phyloP scores from a whole-genome alignment of 257 asterid species.

The Scutellaria galericulata region DNA sequence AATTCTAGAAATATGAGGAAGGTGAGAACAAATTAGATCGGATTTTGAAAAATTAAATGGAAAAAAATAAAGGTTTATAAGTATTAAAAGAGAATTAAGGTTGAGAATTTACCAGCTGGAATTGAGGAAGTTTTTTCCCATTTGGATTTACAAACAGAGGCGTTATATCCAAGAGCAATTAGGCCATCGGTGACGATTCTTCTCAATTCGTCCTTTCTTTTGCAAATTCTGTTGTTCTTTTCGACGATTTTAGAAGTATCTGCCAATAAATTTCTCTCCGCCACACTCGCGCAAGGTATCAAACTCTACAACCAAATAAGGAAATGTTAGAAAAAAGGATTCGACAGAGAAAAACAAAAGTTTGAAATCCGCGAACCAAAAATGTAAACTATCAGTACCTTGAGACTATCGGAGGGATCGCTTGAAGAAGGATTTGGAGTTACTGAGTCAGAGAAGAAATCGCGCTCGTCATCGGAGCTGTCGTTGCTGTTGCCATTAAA shows the following conservation, averaged over 20 bases:
- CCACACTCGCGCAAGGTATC: constrained; percentile 65
- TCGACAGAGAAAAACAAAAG: constrained; percentile 3
- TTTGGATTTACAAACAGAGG: constrained; percentile 79
- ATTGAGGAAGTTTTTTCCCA: constrained; percentile 77
- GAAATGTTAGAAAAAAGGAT: neutral
- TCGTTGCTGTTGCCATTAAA: constrained; percentile 75
- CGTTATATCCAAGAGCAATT: constrained; percentile 65
- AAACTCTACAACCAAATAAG: constrained; percentile 53
- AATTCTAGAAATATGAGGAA: neutral
- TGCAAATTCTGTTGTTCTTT: constrained; percentile 60
- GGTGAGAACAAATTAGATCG: neutral
- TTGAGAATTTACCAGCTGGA: constrained; percentile 65
- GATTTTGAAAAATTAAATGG: neutral
- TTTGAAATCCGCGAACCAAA: neutral
- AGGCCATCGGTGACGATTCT: constrained; percentile 64
- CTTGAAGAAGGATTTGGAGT: constrained; percentile 50
- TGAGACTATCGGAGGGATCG: constrained; percentile 65
- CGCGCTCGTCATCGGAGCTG: constrained; percentile 84
- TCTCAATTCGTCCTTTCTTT: constrained; percentile 65
- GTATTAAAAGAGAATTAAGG: neutral
- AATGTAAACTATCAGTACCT: constrained; percentile 48
- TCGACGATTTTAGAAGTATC: constrained; percentile 76
- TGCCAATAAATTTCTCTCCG: constrained; percentile 79
- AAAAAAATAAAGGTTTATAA: neutral
- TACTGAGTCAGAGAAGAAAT: constrained; percentile 45